phyloP scores from a whole-genome alignment of 2,329 filamentous ascomycete genomes.

The Penicillium sp. region DNA sequence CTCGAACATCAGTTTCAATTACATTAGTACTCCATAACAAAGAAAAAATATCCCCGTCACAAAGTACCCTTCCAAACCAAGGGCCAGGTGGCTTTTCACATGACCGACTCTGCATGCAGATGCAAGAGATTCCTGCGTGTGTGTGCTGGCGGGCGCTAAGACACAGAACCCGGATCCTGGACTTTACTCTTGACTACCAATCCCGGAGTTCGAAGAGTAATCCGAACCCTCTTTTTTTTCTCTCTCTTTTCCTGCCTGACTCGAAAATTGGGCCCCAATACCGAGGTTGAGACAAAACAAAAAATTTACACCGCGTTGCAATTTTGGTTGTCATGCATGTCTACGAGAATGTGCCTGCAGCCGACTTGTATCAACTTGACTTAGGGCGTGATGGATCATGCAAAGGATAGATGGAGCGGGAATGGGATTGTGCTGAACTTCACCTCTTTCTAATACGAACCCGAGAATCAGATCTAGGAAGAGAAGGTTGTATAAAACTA shows the following conservation, averaged over 20 bases:
- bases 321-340: not conserved
- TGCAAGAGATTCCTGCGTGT: slow-evolving; percentile 29
- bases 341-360: slow-evolving; percentile 1
- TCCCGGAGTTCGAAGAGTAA: not conserved
- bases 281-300: not conserved
- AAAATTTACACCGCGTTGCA: not conserved
- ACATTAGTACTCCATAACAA: not conserved
- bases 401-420: not conserved
- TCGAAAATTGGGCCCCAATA: slow-evolving; percentile 7
- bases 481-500: not conserved
- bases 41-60: not conserved
- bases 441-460: not conserved
- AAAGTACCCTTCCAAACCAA: slow-evolving; percentile 4
- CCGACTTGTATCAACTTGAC: slow-evolving; percentile 1
- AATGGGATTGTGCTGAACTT: not conserved
- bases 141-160: slow-evolving; percentile 17
- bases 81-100: slow-evolving; percentile 26
- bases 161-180: not conserved
- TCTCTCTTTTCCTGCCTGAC: slow-evolving; percentile 12
- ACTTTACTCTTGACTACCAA: slow-evolving; percentile 6
- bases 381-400: not conserved
- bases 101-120: slow-evolving; percentile 38
- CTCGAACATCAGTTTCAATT: not conserved
- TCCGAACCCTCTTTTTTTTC: not conserved
- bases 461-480: not conserved